These are phyloP conservation scores for Colletotrichum euphorbiae DNA, from an alignment of 2,329 filamentous ascomycete species.

Conservation along the genomic window DNA sequence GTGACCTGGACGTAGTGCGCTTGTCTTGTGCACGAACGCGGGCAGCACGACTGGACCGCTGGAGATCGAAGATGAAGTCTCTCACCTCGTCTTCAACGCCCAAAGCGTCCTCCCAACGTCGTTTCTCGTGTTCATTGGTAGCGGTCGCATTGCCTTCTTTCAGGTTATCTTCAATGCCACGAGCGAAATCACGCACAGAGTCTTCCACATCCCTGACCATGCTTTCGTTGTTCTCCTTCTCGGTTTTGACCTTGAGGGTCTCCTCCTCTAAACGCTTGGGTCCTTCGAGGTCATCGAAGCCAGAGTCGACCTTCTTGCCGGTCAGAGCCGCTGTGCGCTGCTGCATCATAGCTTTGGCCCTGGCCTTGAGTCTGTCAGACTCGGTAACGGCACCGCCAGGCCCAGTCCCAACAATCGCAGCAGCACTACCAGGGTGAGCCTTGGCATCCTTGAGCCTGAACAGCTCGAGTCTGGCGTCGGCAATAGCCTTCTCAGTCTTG, in stretches of 20 bases:
- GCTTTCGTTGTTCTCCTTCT: constrained; percentile 92
- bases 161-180: constrained; percentile 85
- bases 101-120: constrained; percentile 94
- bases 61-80: constrained; percentile 97
- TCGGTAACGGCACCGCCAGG: constrained; percentile 92
- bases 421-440: constrained; percentile 83
- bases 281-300: constrained; percentile 79
- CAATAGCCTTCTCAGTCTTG: constrained; percentile 90
- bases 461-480: constrained; percentile 89
- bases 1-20: constrained; percentile 54
- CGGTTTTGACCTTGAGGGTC: constrained; percentile 80
- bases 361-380: constrained; percentile 91
- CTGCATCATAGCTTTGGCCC: constrained; percentile 98
- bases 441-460: constrained; percentile 96
- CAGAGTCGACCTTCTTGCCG: constrained; percentile 79
- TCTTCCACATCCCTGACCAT: constrained; percentile 99
- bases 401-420: constrained; percentile 89
- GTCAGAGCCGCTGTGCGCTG: constrained; percentile 93
- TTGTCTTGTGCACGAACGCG: constrained; percentile 73
- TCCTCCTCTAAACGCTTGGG: constrained; percentile 91
- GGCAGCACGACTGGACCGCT: constrained; percentile 83
- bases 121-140: constrained; percentile 87
- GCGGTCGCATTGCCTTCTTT: constrained; percentile 83
- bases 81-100: constrained; percentile 97
- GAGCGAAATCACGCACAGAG: constrained; percentile 89